Evolutionary conservation across 108 stramenopile genomes (phyloP), one percentile per base, ranked within the genome.

Genomic region (Skeletonema costatum): DNA sequence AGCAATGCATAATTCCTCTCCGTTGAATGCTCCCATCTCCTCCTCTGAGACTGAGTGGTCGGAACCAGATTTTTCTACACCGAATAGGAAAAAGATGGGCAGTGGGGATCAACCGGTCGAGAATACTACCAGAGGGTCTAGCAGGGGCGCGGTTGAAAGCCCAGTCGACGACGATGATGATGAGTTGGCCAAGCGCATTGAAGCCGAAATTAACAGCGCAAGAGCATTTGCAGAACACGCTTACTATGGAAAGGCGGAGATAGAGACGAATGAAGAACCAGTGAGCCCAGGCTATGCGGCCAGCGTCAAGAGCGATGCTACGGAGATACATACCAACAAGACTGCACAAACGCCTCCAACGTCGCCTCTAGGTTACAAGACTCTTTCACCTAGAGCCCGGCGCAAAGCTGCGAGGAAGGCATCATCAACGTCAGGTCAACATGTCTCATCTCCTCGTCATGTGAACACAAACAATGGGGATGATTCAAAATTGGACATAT

Each of bases 171-270:
- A 56, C 21, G 53, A 51, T 4, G 51, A 73, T 5, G 67, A 68
- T 31, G 78, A 80, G 29, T 29, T 80, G 33, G 79, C 79, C 7
- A 60, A 63, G 14, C 59, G 79, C 12, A 80, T 80, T 32, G 79
- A 80, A 63, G 73, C 73, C 13, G 79, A 80, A 58, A 80, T 80
- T 10, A 67, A 70, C 60, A 73, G 79, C 42, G 79, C 79, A 2
- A 32, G 79, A 31, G 73, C 72, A 14, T 73, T 74, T 69, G 73
- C 80, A 16, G 73, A 81, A 66, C 68, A 68, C 31, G 73, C 64
- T 17, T 81, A 81, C 53, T 25, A 29, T 29, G 21, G 53, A 56
- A 56, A 21, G 53, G 53, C 3, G 19, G 21, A 9, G 53, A 56
- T 2, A 25, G 53, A 56, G 25, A 2, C 53, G 10, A 56, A 29